Conservation (phyloP, 2,329 filamentous ascomycete genomes). For the Boeremia exigua region DNA sequence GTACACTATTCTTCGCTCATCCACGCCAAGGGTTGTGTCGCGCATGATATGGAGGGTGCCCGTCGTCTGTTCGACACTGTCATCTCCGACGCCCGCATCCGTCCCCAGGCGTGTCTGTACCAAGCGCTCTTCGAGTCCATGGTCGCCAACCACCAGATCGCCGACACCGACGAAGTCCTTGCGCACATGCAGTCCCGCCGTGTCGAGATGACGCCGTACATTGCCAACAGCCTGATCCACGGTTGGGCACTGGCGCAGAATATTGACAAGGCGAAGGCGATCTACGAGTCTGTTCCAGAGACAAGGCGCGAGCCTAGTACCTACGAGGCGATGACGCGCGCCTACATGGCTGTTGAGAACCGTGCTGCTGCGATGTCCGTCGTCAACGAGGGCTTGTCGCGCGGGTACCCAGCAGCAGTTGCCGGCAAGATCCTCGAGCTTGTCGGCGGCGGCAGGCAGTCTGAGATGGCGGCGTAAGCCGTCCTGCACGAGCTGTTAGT, state of each 20-base stretch:
- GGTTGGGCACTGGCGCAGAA: slow-evolving; percentile 90
- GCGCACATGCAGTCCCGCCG: slow-evolving; percentile 73
- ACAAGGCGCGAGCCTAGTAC: slow-evolving; percentile 92
- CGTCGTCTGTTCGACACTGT: slow-evolving; percentile 83
- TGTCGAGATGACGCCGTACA: slow-evolving; percentile 93
- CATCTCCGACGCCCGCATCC: slow-evolving; percentile 69
- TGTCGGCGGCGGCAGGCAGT: slow-evolving; percentile 56
- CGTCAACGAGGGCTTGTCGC: slow-evolving; percentile 86
- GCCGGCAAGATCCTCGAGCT: slow-evolving; percentile 93
- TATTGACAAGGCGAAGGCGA: slow-evolving; percentile 75
- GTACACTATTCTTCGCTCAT: slow-evolving; percentile 96
- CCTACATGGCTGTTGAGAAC: slow-evolving; percentile 84
- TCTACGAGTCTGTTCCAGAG: slow-evolving; percentile 80
- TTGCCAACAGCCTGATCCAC: slow-evolving; percentile 97
- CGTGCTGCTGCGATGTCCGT: slow-evolving; percentile 76
- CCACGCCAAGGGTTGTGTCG: slow-evolving; percentile 91
- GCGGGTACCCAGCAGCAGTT: slow-evolving; percentile 90
- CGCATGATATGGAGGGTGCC: slow-evolving; percentile 88
- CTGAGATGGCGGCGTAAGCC: slow-evolving; percentile 28
- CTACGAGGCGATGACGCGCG: slow-evolving; percentile 97
- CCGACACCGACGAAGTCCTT: slow-evolving; percentile 72
- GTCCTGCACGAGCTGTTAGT: background rate
- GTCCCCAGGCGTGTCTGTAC: slow-evolving; percentile 84
- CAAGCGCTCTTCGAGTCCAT: slow-evolving; percentile 97
- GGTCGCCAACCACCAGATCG: slow-evolving; percentile 90